These are phyloP conservation scores for Vaccinium corymbosum DNA, from an alignment of 148 eudicot species.

Conservation along the genomic window DNA sequence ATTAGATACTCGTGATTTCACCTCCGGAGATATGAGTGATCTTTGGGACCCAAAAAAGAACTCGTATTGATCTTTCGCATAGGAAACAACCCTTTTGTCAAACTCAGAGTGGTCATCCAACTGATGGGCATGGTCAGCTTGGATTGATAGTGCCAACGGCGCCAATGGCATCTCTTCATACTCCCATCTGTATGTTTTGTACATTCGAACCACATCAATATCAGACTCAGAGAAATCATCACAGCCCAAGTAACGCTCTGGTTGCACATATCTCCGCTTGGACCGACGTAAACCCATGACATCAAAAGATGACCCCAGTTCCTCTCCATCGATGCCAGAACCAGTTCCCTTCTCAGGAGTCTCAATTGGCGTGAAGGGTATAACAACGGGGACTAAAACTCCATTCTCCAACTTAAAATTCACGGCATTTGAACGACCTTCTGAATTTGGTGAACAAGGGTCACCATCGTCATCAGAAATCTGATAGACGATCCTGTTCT, in stretches of 20 bases:
- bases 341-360: conserved; percentile 18
- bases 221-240: conserved; percentile 51
- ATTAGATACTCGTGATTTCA: conserved; percentile 17
- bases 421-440: conserved; percentile 38
- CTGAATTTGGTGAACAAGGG: conserved; percentile 20
- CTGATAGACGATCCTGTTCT: conserved; percentile 65
- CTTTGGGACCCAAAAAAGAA: conserved; percentile 16
- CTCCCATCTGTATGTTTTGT: conserved; percentile 44
- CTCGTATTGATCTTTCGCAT: conserved; percentile 26
- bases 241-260: conserved; percentile 78
- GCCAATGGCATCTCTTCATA: conserved; percentile 40
- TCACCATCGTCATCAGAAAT: conserved; percentile 46
- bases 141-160: conserved; percentile 15
- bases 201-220: conserved; percentile 46
- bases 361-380: conserved; percentile 37
- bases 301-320: conserved; percentile 28
- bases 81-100: conserved; percentile 22
- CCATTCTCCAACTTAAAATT: conserved; percentile 64
- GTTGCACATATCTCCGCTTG: conserved; percentile 67
- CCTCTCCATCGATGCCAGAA: conserved; percentile 26
- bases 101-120: background rate
- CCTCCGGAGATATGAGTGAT: conserved; percentile 22
- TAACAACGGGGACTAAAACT: conserved; percentile 38
- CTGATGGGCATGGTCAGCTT: conserved; percentile 12
- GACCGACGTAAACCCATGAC: conserved; percentile 65